Evolutionary conservation across 2,329 filamentous ascomycete genomes (phyloP).

Genomic region (Cladosporium halotolerans): DNA sequence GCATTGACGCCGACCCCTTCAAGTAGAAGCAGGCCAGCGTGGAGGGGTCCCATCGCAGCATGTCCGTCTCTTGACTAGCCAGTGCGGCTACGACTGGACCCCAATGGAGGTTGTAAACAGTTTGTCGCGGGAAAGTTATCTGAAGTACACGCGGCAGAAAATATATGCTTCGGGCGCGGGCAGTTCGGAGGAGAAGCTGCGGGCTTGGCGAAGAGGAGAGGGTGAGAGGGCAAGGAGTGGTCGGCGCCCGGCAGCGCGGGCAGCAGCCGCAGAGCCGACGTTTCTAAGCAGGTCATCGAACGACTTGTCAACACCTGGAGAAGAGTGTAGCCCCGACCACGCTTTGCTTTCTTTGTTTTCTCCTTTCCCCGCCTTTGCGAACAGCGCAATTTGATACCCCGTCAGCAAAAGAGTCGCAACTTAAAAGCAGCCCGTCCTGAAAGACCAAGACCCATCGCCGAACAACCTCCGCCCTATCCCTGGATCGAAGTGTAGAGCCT

Average conservation of each 20-base stretch:
- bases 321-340: too few species aligned
- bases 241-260: too few species aligned
- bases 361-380: too few species aligned
- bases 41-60: neutral
- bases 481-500: neutral
- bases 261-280: neutral
- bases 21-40: neutral
- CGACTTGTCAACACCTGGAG: neutral
- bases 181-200: neutral
- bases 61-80: neutral
- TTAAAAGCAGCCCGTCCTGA: too few species aligned
- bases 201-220: neutral
- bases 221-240: neutral
- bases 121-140: too few species aligned
- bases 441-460: too few species aligned
- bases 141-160: neutral
- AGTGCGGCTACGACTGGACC: neutral
- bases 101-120: too few species aligned
- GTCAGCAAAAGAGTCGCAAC: too few species aligned
- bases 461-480: neutral
- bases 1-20: neutral
- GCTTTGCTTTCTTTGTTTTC: too few species aligned
- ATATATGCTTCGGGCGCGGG: neutral
- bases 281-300: neutral
- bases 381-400: too few species aligned